Conservation (phyloP, 2,329 filamentous ascomycete genomes). For the Aspergillus alliaceus region DNA sequence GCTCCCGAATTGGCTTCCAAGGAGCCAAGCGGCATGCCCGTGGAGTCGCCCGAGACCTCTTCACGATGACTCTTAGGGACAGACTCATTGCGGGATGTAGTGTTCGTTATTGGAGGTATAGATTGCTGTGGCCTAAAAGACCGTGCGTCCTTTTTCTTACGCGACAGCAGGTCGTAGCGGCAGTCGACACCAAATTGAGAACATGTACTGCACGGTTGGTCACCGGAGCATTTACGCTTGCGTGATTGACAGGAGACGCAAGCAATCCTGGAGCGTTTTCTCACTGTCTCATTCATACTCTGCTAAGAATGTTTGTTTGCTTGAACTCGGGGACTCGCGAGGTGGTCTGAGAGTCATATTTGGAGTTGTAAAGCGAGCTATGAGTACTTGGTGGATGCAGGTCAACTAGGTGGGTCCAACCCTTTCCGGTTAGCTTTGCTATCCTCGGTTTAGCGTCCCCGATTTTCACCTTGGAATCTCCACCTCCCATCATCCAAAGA, state of each 20-base stretch:
- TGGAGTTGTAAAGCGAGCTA: too few species aligned
- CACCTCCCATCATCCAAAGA: too few species aligned
- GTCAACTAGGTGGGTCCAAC: too few species aligned
- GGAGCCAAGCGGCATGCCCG: constrained; percentile 34
- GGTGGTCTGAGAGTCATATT: too few species aligned
- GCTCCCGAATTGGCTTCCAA: constrained; percentile 60
- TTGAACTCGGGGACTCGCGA: neutral
- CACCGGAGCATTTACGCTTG: constrained; percentile 58
- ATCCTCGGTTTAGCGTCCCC: too few species aligned
- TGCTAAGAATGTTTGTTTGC: neutral
- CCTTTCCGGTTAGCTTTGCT: too few species aligned
- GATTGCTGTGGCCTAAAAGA: constrained; percentile 17
- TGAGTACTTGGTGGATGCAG: too few species aligned
- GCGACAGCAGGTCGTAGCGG: constrained; percentile 42
- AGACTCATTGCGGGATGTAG: neutral
- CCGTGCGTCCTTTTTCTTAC: constrained; percentile 32
- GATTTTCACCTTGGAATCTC: too few species aligned
- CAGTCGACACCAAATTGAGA: constrained; percentile 56
- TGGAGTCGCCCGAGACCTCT: constrained; percentile 14
- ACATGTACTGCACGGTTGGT: constrained; percentile 55
- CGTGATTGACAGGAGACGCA: constrained; percentile 56
- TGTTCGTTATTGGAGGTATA: neutral
- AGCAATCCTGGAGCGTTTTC: constrained; percentile 46
- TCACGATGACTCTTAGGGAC: constrained; percentile 10
- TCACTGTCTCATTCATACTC: constrained; percentile 29